Evolutionary conservation across 2,329 filamentous ascomycete genomes (phyloP).

Genomic region (Atkinsonella texensis): DNA sequence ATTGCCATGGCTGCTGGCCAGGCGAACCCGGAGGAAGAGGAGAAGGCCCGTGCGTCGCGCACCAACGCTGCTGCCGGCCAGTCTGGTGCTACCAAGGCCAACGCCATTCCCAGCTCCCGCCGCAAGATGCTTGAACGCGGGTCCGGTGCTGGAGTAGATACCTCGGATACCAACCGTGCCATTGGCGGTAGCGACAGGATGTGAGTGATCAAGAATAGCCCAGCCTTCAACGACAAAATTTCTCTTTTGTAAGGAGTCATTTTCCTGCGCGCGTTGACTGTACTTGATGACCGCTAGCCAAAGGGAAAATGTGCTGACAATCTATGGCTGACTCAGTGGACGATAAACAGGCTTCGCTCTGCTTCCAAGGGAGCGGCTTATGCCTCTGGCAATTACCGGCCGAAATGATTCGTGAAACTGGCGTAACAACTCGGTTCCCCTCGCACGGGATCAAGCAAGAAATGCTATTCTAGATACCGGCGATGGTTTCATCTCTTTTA

Average conservation of each 20-base stretch:
- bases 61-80: conserved; percentile 52
- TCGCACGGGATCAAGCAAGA: conserved; percentile 7
- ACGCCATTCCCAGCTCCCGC: conserved; percentile 63
- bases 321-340: conserved; percentile 72
- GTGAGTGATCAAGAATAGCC: conserved; percentile 61
- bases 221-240: conserved; percentile 22
- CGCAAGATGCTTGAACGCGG: conserved; percentile 73
- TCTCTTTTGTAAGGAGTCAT: conserved; percentile 76
- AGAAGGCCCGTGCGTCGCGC: conserved; percentile 60
- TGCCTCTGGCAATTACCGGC: conserved; percentile 27
- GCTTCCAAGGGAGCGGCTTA: conserved; percentile 56
- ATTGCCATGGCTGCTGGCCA: conserved; percentile 71
- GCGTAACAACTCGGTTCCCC: conserved; percentile 5
- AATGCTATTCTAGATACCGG: conserved; percentile 2
- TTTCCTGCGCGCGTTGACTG: conserved; percentile 74
- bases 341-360: conserved; percentile 76
- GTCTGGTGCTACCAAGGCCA: conserved; percentile 55
- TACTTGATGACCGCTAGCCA: conserved; percentile 61
- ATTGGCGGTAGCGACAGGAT: conserved; percentile 82
- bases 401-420: conserved; percentile 19
- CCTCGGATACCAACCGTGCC: conserved; percentile 61
- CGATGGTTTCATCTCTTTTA: background rate
- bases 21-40: conserved; percentile 58
- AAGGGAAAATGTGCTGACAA: conserved; percentile 60
- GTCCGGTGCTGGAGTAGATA: conserved; percentile 45